Evolutionary conservation across 2,329 filamentous ascomycete species (phyloP).

Genomic region (Aspergillus terreus): DNA sequence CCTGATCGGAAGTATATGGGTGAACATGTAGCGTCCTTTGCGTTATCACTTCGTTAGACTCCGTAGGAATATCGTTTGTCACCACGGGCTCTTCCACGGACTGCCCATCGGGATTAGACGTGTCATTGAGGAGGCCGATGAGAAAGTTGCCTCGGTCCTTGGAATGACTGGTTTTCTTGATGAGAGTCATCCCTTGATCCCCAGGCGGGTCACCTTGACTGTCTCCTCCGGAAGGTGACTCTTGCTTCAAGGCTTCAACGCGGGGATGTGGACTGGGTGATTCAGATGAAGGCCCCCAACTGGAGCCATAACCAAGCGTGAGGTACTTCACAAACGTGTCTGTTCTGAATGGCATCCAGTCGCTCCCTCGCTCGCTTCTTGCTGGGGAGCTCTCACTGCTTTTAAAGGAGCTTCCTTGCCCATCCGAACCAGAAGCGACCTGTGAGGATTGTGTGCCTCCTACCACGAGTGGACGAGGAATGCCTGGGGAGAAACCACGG

Average conservation of each 20-base stretch:
- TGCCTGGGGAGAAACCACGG: constrained; percentile 34
- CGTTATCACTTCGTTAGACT: constrained; percentile 28
- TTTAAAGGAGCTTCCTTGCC: constrained; percentile 8
- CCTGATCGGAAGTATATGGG: constrained; percentile 16
- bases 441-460: constrained; percentile 17
- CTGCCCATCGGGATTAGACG: constrained; percentile 32
- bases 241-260: constrained; percentile 22
- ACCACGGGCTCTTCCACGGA: constrained; percentile 23
- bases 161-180: constrained; percentile 12
- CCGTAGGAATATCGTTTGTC: constrained; percentile 17
- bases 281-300: constrained; percentile 41
- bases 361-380: constrained; percentile 18
- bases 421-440: constrained; percentile 12
- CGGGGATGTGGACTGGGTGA: constrained; percentile 22
- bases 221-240: constrained; percentile 3
- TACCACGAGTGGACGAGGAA: constrained; percentile 42
- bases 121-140: constrained; percentile 42
- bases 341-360: constrained; percentile 33
- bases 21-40: constrained; percentile 35
- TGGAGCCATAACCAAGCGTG: constrained; percentile 48
- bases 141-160: constrained; percentile 36
- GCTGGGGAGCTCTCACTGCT: constrained; percentile 16
- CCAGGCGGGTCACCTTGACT: constrained; percentile 1
- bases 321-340: constrained; percentile 49
- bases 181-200: background rate